phyloP scores from a whole-genome alignment of 2,329 filamentous ascomycete species.

The Aureobasidium mangrovei region DNA sequence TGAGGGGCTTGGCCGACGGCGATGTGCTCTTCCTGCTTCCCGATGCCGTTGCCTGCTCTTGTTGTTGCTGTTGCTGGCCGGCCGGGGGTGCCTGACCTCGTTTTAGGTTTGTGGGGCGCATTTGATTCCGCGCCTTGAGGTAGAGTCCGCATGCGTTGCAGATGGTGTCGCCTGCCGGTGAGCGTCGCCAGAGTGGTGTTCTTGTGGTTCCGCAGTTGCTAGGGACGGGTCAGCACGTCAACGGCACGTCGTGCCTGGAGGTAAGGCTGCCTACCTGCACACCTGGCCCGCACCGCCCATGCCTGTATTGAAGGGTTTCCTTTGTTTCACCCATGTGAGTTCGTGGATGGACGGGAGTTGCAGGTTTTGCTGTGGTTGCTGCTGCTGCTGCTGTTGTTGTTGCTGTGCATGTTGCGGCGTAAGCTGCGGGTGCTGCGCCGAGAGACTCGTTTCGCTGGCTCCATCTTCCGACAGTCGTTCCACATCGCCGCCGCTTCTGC shows the following conservation, averaged over 20 bases:
- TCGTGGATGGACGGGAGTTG: slow-evolving; percentile 13
- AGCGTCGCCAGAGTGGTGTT: slow-evolving; percentile 90
- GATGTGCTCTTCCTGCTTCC: slow-evolving; percentile 9
- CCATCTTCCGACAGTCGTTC: not conserved
- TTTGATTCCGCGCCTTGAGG: slow-evolving; percentile 83
- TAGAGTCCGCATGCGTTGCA: slow-evolving; percentile 98
- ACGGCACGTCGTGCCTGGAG: not conserved
- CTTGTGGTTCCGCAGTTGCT: slow-evolving; percentile 94
- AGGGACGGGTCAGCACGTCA: slow-evolving; percentile 15
- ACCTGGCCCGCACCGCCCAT: slow-evolving; percentile 45
- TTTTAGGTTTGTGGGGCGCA: slow-evolving; percentile 83
- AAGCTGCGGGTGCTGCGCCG: slow-evolving; percentile 6
- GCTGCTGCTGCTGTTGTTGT: slow-evolving; percentile 14
- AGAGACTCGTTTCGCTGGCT: not conserved
- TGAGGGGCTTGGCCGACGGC: slow-evolving; percentile 5
- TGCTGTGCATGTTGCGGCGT: slow-evolving; percentile 12
- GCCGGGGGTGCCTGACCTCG: slow-evolving; percentile 44
- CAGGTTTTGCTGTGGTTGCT: slow-evolving; percentile 9
- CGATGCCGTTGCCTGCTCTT: not conserved
- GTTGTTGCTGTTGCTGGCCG: slow-evolving; percentile 22
- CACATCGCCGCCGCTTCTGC: slow-evolving; percentile 13
- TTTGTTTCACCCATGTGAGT: slow-evolving; percentile 13
- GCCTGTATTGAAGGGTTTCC: slow-evolving; percentile 14
- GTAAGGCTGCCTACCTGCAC: slow-evolving; percentile 52
- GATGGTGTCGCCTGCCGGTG: slow-evolving; percentile 85